These are phyloP conservation scores for Globisporangium orthogonon DNA, from an alignment of 352 stramenopile species.

Conservation along the genomic window DNA sequence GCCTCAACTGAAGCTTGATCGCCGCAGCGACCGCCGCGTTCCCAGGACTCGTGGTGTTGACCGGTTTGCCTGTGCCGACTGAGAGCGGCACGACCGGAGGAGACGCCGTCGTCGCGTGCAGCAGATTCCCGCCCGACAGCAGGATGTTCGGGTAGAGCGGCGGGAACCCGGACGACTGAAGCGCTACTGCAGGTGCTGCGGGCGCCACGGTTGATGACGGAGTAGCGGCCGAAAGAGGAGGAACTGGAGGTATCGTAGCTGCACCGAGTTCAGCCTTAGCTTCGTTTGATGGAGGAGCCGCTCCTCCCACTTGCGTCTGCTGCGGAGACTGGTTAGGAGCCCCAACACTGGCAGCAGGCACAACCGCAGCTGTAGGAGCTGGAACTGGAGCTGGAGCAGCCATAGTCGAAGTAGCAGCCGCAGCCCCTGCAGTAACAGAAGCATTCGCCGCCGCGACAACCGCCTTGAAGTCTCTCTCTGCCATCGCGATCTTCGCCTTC, in stretches of 20 bases:
- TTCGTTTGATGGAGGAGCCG: background rate
- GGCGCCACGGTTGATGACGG: constrained; percentile 2
- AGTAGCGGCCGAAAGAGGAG: background rate
- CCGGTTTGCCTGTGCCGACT: background rate
- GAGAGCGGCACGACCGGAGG: background rate
- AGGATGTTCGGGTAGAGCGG: constrained; percentile 25
- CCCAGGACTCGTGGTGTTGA: background rate
- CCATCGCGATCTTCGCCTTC: constrained; percentile 29
- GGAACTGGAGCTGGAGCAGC: background rate
- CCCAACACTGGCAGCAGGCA: background rate
- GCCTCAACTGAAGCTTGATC: constrained; percentile 1
- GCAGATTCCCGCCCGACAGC: background rate
- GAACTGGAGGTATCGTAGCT: background rate
- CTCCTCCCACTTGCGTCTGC: background rate
- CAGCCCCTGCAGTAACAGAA: background rate
- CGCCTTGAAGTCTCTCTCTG: background rate
- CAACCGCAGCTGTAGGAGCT: background rate
- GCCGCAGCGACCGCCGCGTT: background rate
- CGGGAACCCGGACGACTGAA: constrained; percentile 29
- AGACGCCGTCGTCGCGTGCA: background rate
- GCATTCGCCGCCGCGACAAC: background rate
- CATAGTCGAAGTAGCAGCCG: background rate
- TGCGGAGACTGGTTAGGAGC: constrained; percentile 1
- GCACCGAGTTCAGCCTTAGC: constrained; percentile 10
- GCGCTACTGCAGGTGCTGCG: constrained; percentile 4